Evolutionary conservation across 2,329 filamentous ascomycete genomes (phyloP).

Genomic region (Capronia coronata): DNA sequence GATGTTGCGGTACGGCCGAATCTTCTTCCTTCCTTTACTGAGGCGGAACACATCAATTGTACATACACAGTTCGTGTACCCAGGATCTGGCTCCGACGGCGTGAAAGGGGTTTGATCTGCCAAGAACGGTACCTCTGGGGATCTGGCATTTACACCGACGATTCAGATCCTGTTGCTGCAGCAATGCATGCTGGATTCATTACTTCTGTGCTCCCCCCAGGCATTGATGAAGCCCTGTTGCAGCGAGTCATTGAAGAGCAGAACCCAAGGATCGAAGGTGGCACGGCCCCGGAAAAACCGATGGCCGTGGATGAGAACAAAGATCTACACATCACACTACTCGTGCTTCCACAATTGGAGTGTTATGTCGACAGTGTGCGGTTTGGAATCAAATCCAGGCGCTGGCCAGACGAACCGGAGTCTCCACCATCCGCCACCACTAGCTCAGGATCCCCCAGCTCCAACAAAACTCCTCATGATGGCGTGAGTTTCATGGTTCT

Average conservation of each 20-base stretch:
- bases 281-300: constrained; percentile 37
- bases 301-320: constrained; percentile 55
- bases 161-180: constrained; percentile 86
- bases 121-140: constrained; percentile 78
- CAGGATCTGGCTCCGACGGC: constrained; percentile 63
- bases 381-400: constrained; percentile 74
- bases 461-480: constrained; percentile 60
- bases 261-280: constrained; percentile 44
- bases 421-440: neutral
- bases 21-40: constrained; percentile 63
- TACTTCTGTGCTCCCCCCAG: constrained; percentile 75
- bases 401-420: constrained; percentile 48
- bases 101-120: constrained; percentile 76
- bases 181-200: constrained; percentile 93
- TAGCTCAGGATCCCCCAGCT: neutral
- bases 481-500: constrained; percentile 84
- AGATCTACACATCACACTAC: constrained; percentile 78
- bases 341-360: constrained; percentile 73
- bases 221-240: constrained; percentile 64
- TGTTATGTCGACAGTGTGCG: constrained; percentile 69
- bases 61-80: constrained; percentile 84
- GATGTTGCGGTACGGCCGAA: constrained; percentile 57
- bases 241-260: constrained; percentile 47
- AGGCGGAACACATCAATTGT: constrained; percentile 71
- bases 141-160: constrained; percentile 89